Conservation (phyloP, 768 basidiomycete genomes). For the Russula compacta region DNA sequence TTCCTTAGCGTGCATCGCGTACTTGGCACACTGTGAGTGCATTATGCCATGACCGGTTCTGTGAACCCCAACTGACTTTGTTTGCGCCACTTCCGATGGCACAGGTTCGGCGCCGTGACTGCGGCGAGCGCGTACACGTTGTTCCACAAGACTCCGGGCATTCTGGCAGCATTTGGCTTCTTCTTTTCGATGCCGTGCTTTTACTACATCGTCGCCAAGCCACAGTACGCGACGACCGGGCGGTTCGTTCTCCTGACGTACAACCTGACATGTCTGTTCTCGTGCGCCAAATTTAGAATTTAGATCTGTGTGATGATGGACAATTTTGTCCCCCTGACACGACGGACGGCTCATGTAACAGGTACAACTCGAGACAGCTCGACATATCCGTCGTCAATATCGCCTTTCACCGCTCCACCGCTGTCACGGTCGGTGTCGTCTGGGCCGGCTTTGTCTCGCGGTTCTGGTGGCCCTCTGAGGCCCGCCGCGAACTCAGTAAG, state of each 20-base stretch:
- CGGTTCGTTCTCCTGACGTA: conserved; percentile 82
- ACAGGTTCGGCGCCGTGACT: conserved; percentile 67
- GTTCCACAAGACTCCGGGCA: conserved; percentile 65
- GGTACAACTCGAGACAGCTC: conserved; percentile 69
- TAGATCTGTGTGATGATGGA: not conserved
- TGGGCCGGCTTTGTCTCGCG: conserved; percentile 86
- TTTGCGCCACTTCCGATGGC: conserved; percentile 4
- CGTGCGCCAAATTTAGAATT: conserved; percentile 23
- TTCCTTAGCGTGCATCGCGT: conserved; percentile 76
- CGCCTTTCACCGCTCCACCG: conserved; percentile 65
- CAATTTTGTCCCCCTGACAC: too few species aligned
- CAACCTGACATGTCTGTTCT: conserved; percentile 67
- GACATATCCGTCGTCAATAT: conserved; percentile 57
- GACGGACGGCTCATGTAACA: conserved; percentile 24
- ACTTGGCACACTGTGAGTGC: conserved; percentile 68
- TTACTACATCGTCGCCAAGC: conserved; percentile 75
- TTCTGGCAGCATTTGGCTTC: conserved; percentile 78
- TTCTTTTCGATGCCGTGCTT: conserved; percentile 91
- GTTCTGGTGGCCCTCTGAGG: conserved; percentile 95
- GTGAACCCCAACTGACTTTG: not conserved
- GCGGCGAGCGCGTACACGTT: conserved; percentile 65
- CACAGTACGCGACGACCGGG: conserved; percentile 63
- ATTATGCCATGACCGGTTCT: conserved; percentile 2
- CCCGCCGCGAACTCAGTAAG: conserved; percentile 75
- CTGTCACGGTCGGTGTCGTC: conserved; percentile 78